A percentile compares a stretch with the other conserved stretches of the same genome.
phyloP scores from a whole-genome alignment of 2,329 filamentous ascomycete species.

The Fusarium duplospermum region DNA sequence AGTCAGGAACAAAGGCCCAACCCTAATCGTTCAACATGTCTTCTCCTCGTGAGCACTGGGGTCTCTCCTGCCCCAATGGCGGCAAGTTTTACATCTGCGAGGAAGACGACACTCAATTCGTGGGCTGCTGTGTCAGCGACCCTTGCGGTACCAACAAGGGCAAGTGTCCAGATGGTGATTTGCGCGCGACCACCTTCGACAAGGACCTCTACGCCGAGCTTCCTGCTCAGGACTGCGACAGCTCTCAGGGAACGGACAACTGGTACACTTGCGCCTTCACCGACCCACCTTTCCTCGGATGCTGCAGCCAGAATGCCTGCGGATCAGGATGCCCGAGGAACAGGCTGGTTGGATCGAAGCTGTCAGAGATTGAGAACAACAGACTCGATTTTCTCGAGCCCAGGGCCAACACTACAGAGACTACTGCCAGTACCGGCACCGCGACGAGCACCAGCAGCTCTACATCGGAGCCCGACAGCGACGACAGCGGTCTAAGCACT shows the following conservation, averaged over 20 bases:
- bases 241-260: constrained; percentile 17
- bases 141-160: constrained; percentile 49
- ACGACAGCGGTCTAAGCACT: constrained; percentile 23
- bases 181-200: constrained; percentile 49
- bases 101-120: constrained; percentile 47
- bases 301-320: constrained; percentile 48
- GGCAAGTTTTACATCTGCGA: constrained; percentile 54
- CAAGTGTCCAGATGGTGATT: constrained; percentile 46
- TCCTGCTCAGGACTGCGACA: constrained; percentile 49
- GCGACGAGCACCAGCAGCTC: constrained; percentile 15
- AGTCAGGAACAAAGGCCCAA: not conserved
- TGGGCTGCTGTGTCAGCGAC: constrained; percentile 55
- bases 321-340: constrained; percentile 18
- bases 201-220: constrained; percentile 46
- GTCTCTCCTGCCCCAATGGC: constrained; percentile 48
- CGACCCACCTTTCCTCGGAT: constrained; percentile 54
- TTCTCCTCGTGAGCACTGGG: constrained; percentile 32
- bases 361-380: constrained; percentile 25
- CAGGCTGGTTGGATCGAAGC: constrained; percentile 24
- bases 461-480: not conserved
- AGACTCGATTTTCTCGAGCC: constrained; percentile 31
- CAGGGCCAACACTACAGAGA: not conserved
- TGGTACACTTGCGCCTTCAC: constrained; percentile 53
- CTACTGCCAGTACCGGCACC: constrained; percentile 11
- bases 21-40: constrained; percentile 22